Conservation (phyloP, 192 early-diverging fungal genomes). For the Coemansia sp. region DNA sequence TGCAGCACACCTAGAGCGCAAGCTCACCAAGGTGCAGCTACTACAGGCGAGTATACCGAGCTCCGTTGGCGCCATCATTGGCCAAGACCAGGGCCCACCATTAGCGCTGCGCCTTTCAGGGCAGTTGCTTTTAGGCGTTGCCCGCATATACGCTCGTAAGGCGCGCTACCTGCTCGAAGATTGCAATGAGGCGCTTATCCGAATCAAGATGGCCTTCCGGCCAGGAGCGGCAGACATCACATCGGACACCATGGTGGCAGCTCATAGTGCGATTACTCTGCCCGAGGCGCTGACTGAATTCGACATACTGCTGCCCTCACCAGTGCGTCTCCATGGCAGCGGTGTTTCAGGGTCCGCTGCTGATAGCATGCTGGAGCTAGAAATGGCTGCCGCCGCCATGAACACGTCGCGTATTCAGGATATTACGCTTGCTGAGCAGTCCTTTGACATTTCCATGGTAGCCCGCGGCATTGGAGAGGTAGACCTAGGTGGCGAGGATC, state of each 20-base stretch:
- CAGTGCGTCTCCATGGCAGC: constrained; percentile 40
- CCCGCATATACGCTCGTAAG: constrained; percentile 94
- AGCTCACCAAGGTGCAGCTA: constrained; percentile 92
- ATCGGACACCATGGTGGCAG: constrained; percentile 66
- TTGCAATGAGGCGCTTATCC: constrained; percentile 91
- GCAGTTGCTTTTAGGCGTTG: constrained; percentile 93
- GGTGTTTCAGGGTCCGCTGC: background rate
- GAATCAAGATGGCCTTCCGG: constrained; percentile 84
- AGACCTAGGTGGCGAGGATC: constrained; percentile 50
- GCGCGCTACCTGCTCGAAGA: constrained; percentile 95
- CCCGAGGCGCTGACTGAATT: constrained; percentile 85
- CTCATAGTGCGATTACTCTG: constrained; percentile 82
- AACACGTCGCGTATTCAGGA: constrained; percentile 67
- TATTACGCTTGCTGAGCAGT: constrained; percentile 64
- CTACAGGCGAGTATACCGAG: constrained; percentile 88
- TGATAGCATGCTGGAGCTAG: constrained; percentile 20
- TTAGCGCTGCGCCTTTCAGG: constrained; percentile 94
- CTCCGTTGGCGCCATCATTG: constrained; percentile 84
- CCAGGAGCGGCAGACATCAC: constrained; percentile 83
- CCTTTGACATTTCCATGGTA: constrained; percentile 53
- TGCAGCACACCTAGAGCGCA: constrained; percentile 95
- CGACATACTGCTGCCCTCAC: constrained; percentile 84
- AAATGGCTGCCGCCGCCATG: constrained; percentile 23
- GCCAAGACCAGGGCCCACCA: constrained; percentile 70
- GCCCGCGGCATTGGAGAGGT: constrained; percentile 39